These are phyloP conservation scores for Brassica rapa DNA, from an alignment of 345 rosid genomes.

Conservation along the genomic window DNA sequence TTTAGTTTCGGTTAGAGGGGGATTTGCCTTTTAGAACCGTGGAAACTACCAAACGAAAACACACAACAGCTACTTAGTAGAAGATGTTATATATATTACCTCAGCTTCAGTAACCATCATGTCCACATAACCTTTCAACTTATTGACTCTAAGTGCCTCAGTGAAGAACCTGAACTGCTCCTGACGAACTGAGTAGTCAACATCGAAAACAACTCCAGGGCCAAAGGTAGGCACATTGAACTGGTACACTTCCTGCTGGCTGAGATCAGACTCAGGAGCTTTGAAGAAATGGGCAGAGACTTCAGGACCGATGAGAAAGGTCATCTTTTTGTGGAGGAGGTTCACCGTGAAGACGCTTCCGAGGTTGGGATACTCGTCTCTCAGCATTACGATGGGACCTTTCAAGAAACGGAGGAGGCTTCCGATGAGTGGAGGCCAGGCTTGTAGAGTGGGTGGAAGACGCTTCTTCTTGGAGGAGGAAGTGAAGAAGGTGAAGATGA, in stretches of 20 bases:
- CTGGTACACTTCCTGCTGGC: conserved; percentile 96
- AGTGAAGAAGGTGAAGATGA: conserved; percentile 56
- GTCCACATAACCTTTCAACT: conserved; percentile 89
- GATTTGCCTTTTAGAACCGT: too few relatives aligned
- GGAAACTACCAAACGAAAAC: background rate
- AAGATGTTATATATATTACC: conserved; percentile 45
- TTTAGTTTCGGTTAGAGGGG: too few relatives aligned
- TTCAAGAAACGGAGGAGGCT: conserved; percentile 72
- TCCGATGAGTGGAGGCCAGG: conserved; percentile 66
- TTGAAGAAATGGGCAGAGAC: conserved; percentile 97
- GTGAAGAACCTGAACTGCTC: conserved; percentile 98
- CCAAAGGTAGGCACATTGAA: conserved; percentile 98
- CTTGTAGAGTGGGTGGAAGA: conserved; percentile 68
- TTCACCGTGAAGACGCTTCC: conserved; percentile 89
- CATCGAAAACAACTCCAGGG: conserved; percentile 96
- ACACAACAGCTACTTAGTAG: conserved; percentile 26
- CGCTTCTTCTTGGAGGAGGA: conserved; percentile 65
- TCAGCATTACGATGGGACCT: conserved; percentile 81
- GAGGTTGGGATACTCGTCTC: conserved; percentile 83
- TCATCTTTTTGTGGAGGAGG: conserved; percentile 72
- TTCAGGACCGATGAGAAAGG: conserved; percentile 92
- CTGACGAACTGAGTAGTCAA: conserved; percentile 80
- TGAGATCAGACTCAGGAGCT: conserved; percentile 83
- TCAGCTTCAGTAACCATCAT: conserved; percentile 94
- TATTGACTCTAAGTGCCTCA: conserved; percentile 77